A percentile compares a stretch with the other conserved stretches of the same genome.
phyloP scores from a whole-genome alignment of 495 filamentous ascomycete genomes.

The Talaromyces wortmannii region DNA sequence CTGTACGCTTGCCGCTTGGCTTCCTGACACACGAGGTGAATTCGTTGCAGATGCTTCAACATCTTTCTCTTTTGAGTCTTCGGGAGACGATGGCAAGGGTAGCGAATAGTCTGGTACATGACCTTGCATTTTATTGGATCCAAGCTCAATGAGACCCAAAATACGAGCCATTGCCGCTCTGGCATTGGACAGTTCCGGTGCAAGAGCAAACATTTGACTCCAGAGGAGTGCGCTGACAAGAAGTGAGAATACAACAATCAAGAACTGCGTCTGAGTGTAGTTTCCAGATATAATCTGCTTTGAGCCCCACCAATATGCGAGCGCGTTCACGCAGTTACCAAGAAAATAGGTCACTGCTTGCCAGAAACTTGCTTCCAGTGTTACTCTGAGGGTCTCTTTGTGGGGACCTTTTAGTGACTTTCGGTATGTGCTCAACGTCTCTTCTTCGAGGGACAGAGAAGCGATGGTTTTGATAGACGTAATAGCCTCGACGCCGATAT shows the following conservation, averaged over 20 bases:
- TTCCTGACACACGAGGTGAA: constrained; percentile 14
- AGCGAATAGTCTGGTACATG: neutral
- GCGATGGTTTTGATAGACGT: constrained; percentile 48
- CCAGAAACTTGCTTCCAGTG: constrained; percentile 41
- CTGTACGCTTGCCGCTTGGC: constrained; percentile 34
- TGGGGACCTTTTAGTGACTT: constrained; percentile 31
- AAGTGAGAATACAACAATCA: constrained; percentile 54
- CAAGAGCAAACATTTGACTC: constrained; percentile 61
- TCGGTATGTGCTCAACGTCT: constrained; percentile 29
- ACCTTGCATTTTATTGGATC: constrained; percentile 26
- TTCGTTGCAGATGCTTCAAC: constrained; percentile 11
- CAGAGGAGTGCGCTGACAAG: constrained; percentile 54
- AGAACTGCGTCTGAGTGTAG: constrained; percentile 54
- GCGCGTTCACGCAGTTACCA: constrained; percentile 49
- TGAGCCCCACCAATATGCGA: constrained; percentile 68
- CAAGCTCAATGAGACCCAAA: constrained; percentile 41
- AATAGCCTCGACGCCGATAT: constrained; percentile 45
- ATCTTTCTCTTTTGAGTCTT: constrained; percentile 5
- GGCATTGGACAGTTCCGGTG: constrained; percentile 53
- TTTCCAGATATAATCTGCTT: constrained; percentile 49
- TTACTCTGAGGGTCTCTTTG: constrained; percentile 41
- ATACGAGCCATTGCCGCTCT: constrained; percentile 35
- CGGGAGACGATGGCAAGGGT: neutral
- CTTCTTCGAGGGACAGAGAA: constrained; percentile 39
- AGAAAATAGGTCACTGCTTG: constrained; percentile 48